These are phyloP conservation scores for Mortierella claussenii DNA, from an alignment of 192 early-diverging fungal genomes.

Conservation along the genomic window DNA sequence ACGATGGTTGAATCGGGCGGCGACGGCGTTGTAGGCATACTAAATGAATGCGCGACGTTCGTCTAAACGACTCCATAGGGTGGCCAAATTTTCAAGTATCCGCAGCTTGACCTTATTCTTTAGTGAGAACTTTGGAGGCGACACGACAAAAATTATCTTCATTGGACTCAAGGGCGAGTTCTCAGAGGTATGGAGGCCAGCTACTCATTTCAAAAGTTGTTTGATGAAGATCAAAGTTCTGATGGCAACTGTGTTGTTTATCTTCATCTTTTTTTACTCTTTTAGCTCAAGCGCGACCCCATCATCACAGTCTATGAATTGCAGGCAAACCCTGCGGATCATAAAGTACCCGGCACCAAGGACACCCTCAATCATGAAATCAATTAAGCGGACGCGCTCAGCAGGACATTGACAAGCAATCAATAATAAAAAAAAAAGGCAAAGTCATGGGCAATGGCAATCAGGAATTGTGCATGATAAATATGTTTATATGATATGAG, in stretches of 20 bases:
- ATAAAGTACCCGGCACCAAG: slow-evolving; percentile 67
- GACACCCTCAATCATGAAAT: slow-evolving; percentile 57
- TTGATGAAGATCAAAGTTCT: too few relatives aligned
- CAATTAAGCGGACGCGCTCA: slow-evolving; percentile 33
- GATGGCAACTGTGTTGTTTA: too few relatives aligned
- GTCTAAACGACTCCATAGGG: too few relatives aligned
- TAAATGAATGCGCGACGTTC: too few relatives aligned
- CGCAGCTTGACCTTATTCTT: slow-evolving; percentile 86
- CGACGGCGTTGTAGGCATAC: too few relatives aligned
- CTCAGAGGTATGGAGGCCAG: slow-evolving; percentile 63
- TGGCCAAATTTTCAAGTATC: slow-evolving; percentile 82
- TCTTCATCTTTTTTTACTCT: neutral
- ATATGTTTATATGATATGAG: neutral
- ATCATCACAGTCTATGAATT: slow-evolving; percentile 81
- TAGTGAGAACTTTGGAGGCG: slow-evolving; percentile 80
- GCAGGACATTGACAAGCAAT: neutral
- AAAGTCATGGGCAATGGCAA: too few relatives aligned
- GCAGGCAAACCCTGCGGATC: slow-evolving; percentile 77
- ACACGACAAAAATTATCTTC: slow-evolving; percentile 79
- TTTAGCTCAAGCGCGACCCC: slow-evolving; percentile 68
- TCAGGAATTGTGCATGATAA: neutral
- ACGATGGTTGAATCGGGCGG: too few relatives aligned
- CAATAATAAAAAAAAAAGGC: neutral
- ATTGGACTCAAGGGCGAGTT: slow-evolving; percentile 95
- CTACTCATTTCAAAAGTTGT: neutral